Conservation (phyloP, 176 grass and related monocot genomes). For the Oryza officinalis region DNA sequence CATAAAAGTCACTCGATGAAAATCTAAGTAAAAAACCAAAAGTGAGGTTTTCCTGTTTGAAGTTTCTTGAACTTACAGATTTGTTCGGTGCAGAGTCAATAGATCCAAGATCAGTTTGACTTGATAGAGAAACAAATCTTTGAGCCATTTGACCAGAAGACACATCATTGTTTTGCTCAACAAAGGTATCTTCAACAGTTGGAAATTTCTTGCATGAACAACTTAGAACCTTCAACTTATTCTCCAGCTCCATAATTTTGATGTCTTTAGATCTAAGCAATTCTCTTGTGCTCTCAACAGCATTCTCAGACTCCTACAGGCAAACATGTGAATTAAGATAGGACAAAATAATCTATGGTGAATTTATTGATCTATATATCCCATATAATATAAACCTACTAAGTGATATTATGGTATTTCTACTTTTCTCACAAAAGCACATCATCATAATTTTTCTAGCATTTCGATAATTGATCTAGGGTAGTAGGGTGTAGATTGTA, state of each 20-base stretch:
- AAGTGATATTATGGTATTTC: not conserved
- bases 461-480: not conserved
- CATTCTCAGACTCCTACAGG: slow-evolving; percentile 57
- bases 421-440: not conserved
- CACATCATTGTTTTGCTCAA: slow-evolving; percentile 10
- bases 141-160: slow-evolving; percentile 18
- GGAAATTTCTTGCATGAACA: slow-evolving; percentile 41
- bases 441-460: not conserved
- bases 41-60: slow-evolving; percentile 8
- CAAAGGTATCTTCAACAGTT: slow-evolving; percentile 14
- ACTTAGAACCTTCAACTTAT: slow-evolving; percentile 38
- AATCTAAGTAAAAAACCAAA: not conserved
- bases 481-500: not conserved
- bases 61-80: slow-evolving; percentile 35
- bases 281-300: slow-evolving; percentile 40
- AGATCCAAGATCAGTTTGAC: slow-evolving; percentile 28
- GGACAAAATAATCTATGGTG: not conserved
- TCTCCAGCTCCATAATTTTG: slow-evolving; percentile 47
- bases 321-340: slow-evolving; percentile 24
- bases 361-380: not conserved
- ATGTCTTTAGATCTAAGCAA: slow-evolving; percentile 36
- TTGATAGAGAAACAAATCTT: slow-evolving; percentile 19
- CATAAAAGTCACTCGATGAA: not conserved
- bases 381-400: not conserved
- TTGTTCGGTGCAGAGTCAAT: slow-evolving; percentile 13